Evolutionary conservation across 2,329 filamentous ascomycete genomes (phyloP), one percentile per base, ranked within the genome.

Genomic region (Xylariaceae sp.): DNA sequence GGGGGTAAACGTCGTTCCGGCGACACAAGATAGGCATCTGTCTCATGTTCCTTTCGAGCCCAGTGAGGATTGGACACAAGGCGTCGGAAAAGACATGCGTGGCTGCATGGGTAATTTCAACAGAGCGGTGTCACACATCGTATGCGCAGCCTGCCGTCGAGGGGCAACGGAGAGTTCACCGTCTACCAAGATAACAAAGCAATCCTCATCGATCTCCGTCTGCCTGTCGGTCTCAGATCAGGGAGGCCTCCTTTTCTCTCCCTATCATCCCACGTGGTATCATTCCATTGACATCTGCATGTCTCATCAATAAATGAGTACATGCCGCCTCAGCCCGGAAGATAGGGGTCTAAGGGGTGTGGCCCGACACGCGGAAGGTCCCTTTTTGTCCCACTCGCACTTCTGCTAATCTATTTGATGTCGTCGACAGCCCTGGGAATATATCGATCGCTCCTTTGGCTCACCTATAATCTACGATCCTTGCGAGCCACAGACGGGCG

Each of bases 181-280:
- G 25, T 29, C 25, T 29, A 29, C 25, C 25, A 8, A 14, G 8
- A 39, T 14, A 5, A 14, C 12, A n/a, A n/a, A 25, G 8, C 16
- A 23, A 25, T 20, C 22, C 22, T 22, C 22, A 29, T 11, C 37
- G n/a, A 33, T 5, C 8, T 17, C 39, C 8, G 25, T 29, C 46
- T 44, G 45, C 19, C 42, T 43, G 33, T n/a, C 45, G 41, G 37
- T 33, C 25, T 35, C 7, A 7, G 25, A 16, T 14, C 11, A 10
- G n/a, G 40, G 40, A 42, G 40, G 40, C 40, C 40, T 42, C 47
- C 33, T 45, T 37, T 40, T 22, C 42, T n/a, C n/a, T n/a, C n/a
- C n/a, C n/a, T n/a, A n/a, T n/a, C 42, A 45, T 42, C 27, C 23
- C 19, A 44, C 40, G 40, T 42, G 25, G 40, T 20, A 42, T 35